Evolutionary conservation across 2,329 filamentous ascomycete genomes (phyloP).

Genomic region (Talaromyces marneffei): DNA sequence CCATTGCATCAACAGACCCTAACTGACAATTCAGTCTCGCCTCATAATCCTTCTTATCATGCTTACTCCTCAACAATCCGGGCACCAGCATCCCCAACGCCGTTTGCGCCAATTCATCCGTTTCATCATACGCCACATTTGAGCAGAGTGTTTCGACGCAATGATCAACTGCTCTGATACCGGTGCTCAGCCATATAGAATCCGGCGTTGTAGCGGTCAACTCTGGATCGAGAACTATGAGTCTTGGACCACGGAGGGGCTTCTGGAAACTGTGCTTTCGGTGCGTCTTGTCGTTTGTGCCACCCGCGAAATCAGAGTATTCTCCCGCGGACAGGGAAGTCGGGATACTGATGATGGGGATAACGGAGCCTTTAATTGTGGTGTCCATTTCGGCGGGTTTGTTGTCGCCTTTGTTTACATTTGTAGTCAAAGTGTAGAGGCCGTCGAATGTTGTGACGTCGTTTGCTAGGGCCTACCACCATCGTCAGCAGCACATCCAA

Average conservation of each 20-base stretch:
- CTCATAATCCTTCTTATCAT: constrained; percentile 32
- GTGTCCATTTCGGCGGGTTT: constrained; percentile 23
- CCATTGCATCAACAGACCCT: constrained; percentile 51
- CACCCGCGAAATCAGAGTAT: constrained; percentile 38
- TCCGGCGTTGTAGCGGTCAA: constrained; percentile 48
- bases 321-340: constrained; percentile 41
- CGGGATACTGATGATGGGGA: constrained; percentile 36
- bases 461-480: constrained; percentile 46
- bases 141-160: constrained; percentile 53
- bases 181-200: constrained; percentile 53
- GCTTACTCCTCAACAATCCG: constrained; percentile 38
- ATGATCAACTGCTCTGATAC: constrained; percentile 53
- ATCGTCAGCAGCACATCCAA: neutral
- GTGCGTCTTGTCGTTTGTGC: constrained; percentile 31
- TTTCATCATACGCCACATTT: constrained; percentile 26
- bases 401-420: neutral
- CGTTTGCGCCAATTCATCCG: constrained; percentile 33
- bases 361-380: constrained; percentile 23
- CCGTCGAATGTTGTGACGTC: constrained; percentile 34
- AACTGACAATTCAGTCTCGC: constrained; percentile 46
- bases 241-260: constrained; percentile 40
- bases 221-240: constrained; percentile 54
- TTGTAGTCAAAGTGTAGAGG: constrained; percentile 32
- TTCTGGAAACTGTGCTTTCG: constrained; percentile 34
- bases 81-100: constrained; percentile 41